Base-by-base conservation (phyloP, 345 rosid species). In the Gossypium anomalum region DNA sequence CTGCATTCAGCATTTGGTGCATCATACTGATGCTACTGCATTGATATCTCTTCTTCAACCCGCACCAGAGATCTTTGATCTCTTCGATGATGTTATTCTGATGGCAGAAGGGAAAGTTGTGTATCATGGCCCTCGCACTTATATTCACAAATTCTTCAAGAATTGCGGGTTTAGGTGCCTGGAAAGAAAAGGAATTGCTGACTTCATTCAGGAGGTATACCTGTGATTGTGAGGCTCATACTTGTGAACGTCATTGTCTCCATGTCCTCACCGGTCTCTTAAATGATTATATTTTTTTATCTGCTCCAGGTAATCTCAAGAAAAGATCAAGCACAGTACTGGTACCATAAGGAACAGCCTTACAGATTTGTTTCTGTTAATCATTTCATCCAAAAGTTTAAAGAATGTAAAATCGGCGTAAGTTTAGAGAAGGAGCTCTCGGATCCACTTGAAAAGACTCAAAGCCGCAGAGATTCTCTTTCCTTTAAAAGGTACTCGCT, bases 31-130 rank as follows among this genome's bases (percentile, higher is more conserved):
- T 70, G 84, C 88, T 23, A 87, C 96, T 3, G 76, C 79, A 2
- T 67, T 89, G 76, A 75, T 89, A 77, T 84, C 93, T 1, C 92
- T 91, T 68, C 97, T 91, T 75, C 92, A 91, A 81, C 93, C 97
- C 1, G 87, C 92, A 25, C 92, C 92, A 0, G 89, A 89, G 79
- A 83, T 85, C 57, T 91, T 83, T 70, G 78, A 87, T 56, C 92
- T 91, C 64, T 91, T 91, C 52, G 92, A 91, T 72, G 92, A 91
- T 53, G 27, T 91, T 43, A 75, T 91, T 63, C 73, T 89, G 41
- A 83, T 89, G 89, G 86, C 90, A 7, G 89, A 89, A 72, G 93
- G 97, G 17, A 84, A 82, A 78, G 82, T 86, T 48, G 84, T 89
- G 22, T 91, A 85, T 73, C 86, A 89, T 9, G 97, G 97, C 38